Evolutionary conservation across 495 filamentous ascomycete genomes (phyloP), one percentile per base, ranked within the genome.

Genomic region (Parathielavia hyrcaniae): DNA sequence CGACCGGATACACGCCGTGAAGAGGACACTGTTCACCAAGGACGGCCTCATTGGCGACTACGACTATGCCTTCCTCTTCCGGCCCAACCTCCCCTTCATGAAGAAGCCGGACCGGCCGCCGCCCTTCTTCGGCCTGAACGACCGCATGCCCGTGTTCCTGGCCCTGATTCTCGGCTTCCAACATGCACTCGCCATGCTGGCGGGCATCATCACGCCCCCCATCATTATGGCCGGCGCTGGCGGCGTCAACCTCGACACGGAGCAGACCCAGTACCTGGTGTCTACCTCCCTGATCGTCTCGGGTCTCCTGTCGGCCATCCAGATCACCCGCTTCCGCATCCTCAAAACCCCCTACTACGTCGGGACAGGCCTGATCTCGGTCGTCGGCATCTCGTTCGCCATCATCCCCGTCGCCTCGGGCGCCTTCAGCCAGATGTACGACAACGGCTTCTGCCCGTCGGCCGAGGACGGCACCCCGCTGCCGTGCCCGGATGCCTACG

Each of bases 61-160:
- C 68, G 89, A 96, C 75, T 96, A 96, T 81, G 72, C 45, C 53
- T 76, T 81, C 60, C 71, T 79, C 46, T 90, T 90, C 71, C 81
- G 77, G 44, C 91, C 91, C 6, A 88, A 89, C 55, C 67, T 96
- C 13, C 91, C 91, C 4, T 96, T 95, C 73, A 83, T 92, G 76
- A 83, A 80, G 60, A 86, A 83, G 67, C 64, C 77, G 1, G 77
- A 76, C 39, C 73, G 77, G 60, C 75, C 80, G 2, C 82, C 87
- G 7, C 90, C 91, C 22, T 96, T 96, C 73, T 96, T 95, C 69
- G 91, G 89, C 22, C 82, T 95, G 17, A 79, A 96, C 59, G 89
- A 95, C 68, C 77, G 75, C 20, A 87, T 96, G 76, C 91, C 91
- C 3, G 78, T 96, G 13, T 60, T 95, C 2, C 72, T 97, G 35